Evolutionary conservation across 176 grass and related monocot genomes (phyloP), one percentile per base, ranked within the genome.

Genomic region (Ananas comosus): DNA sequence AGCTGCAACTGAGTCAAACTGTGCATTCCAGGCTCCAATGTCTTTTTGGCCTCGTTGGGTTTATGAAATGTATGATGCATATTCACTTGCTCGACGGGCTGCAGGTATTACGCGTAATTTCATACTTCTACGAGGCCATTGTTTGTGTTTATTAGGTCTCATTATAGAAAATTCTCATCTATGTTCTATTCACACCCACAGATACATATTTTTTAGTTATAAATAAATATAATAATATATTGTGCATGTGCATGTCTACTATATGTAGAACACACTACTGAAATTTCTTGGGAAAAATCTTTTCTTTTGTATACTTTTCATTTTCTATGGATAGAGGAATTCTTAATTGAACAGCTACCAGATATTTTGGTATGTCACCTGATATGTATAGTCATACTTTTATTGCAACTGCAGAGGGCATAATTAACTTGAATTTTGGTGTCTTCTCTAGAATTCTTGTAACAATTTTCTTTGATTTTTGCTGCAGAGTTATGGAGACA

Each of bases 21-120:
- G 84, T 59, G 73, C 54, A 52, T 90, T 74, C 72, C 70, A 77
- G 64, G 77, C 80, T 22, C 75, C 89, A 52, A 57, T 97, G 81
- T 79, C 94, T 29, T 97, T 87, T 85, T 91, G 89, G 89, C 94
- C 94, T 79, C 80, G 13, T 53, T 97, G 94, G 94, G 75, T 72
- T 76, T 97, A 92, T 84, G 73, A 97, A 79, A 92, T 97, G 89
- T 90, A 90, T 11, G 94, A 92, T 51, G 83, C 94, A 14, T 92
- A 88, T 83, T 70, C 80, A 63, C 94, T 97, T 71, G 94, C 89
- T 75, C 82, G 54, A 67, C 85, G 74, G 42, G 94, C 74, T 73
- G 89, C 89, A 81, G 89, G 94, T 97, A 92, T 17, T 72, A 12
- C 50, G 63, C 29, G 57, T 2, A 16, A 78, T 51, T 29, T 48